Evolutionary conservation across 2,329 filamentous ascomycete genomes (phyloP).

Genomic region (Pseudogymnoascus sp.): DNA sequence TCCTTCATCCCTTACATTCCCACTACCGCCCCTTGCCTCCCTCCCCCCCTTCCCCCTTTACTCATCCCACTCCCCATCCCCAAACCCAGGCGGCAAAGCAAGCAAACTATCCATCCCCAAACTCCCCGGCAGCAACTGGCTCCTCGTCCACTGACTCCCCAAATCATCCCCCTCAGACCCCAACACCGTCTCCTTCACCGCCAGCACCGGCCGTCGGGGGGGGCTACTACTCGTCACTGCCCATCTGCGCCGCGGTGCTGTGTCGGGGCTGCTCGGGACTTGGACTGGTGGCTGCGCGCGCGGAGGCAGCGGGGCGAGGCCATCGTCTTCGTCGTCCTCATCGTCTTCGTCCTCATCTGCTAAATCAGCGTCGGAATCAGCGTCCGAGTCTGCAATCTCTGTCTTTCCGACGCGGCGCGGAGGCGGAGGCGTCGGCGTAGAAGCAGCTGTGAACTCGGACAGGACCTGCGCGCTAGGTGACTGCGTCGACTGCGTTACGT

Average conservation of each 20-base stretch:
- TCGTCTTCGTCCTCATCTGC: background rate
- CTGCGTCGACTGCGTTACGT: background rate
- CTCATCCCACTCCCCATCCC: background rate
- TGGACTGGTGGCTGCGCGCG: background rate
- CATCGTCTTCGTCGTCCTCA: background rate
- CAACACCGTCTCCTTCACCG: background rate
- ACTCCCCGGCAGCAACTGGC: background rate
- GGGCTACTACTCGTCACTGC: background rate
- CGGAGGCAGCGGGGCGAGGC: background rate
- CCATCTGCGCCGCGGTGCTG: background rate
- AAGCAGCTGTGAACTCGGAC: background rate
- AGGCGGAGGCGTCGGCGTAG: background rate
- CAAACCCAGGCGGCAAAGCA: background rate
- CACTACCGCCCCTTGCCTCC: background rate
- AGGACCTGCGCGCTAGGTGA: background rate
- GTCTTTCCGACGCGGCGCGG: background rate
- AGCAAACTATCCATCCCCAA: constrained; percentile 8
- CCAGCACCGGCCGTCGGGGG: background rate
- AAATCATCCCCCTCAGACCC: background rate
- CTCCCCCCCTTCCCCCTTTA: background rate
- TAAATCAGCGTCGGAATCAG: background rate
- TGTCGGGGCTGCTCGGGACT: background rate
- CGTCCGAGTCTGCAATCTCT: background rate
- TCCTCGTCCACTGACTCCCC: constrained; percentile 6
- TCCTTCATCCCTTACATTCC: background rate